Evolutionary conservation across 805 yeast species (phyloP).

Genomic region (Metschnikowia amazonensis): DNA sequence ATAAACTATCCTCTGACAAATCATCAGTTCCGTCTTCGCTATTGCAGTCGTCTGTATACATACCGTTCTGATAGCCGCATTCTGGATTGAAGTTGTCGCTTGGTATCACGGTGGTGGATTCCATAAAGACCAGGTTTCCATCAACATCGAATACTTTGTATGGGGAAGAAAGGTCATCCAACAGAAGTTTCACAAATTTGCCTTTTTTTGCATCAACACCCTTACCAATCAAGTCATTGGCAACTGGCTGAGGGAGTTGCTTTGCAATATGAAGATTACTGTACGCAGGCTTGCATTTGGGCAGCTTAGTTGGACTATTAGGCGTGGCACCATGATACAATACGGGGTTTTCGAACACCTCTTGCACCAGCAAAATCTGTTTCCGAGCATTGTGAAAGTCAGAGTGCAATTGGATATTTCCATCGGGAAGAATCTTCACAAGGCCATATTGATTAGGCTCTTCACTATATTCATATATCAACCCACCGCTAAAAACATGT

Average conservation of each 20-base stretch:
- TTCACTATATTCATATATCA: conserved; percentile 76
- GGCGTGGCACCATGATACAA: conserved; percentile 18
- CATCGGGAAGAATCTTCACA: conserved; percentile 46
- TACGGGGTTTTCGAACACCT: conserved; percentile 19
- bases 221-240: conserved; percentile 40
- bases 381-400: conserved; percentile 52
- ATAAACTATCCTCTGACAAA: not conserved
- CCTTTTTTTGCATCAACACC: conserved; percentile 53
- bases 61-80: conserved; percentile 35
- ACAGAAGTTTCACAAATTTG: conserved; percentile 42
- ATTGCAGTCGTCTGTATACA: conserved; percentile 33
- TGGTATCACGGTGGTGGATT: conserved; percentile 22
- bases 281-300: conserved; percentile 32
- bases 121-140: conserved; percentile 34
- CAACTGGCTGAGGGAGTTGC: conserved; percentile 45
- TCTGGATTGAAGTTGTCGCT: conserved; percentile 17
- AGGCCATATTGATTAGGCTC: conserved; percentile 79
- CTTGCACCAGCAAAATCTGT: conserved; percentile 40
- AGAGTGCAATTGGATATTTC: conserved; percentile 39
- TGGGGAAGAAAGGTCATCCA: conserved; percentile 40
- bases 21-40: conserved; percentile 1
- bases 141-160: conserved; percentile 41
- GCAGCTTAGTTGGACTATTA: conserved; percentile 9
- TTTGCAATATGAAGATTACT: conserved; percentile 36
- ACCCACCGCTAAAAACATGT: conserved; percentile 76